Conservation (phyloP, 140 eudicot genomes). For the Oenanthe javanica region DNA sequence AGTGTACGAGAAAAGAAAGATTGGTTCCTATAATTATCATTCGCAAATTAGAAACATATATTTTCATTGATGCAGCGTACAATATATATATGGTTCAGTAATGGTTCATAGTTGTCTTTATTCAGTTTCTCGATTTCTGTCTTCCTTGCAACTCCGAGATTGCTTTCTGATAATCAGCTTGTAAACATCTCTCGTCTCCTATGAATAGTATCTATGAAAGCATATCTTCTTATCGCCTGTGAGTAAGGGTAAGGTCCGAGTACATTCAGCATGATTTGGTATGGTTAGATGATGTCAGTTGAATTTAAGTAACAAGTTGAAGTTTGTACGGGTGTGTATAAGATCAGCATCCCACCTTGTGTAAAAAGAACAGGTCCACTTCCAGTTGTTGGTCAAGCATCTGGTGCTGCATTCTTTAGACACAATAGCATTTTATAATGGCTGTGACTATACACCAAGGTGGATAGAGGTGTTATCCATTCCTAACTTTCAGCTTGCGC, state of each 20-base stretch:
- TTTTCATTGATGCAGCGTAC: neutral
- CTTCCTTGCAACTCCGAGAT: no score
- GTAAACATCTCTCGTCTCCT: neutral
- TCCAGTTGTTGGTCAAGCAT: conserved; percentile 2
- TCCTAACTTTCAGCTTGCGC: no score
- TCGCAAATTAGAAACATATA: no score
- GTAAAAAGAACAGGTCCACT: conserved; percentile 1
- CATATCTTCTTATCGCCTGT: no score
- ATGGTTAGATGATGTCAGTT: neutral
- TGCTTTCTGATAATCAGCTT: neutral
- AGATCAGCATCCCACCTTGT: neutral
- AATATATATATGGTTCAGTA: neutral
- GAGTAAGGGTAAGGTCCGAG: no score
- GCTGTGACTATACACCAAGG: neutral
- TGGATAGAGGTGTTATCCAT: no score
- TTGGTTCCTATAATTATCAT: no score
- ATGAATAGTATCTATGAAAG: no score
- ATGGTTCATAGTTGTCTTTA: neutral
- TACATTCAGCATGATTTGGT: neutral
- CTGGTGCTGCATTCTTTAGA: conserved; percentile 7
- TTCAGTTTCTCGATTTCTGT: neutral
- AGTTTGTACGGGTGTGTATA: neutral
- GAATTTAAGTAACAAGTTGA: neutral
- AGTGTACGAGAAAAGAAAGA: no score
- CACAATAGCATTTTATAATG: neutral